Conservation (phyloP, 31 red algal genomes). For the Bonnemaisonia californica region DNA sequence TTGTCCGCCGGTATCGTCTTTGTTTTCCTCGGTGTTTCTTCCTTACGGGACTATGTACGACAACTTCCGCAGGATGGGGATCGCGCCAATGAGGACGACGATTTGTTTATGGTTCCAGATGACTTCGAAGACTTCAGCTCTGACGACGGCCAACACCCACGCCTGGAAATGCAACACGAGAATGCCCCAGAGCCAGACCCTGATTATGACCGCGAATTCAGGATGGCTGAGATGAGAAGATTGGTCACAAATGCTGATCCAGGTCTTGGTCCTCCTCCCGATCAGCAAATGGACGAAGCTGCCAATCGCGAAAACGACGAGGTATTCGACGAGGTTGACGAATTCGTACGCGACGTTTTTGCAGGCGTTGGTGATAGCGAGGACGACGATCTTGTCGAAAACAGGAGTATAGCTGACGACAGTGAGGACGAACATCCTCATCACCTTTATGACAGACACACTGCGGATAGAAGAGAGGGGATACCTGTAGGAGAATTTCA, state of each 20-base stretch:
- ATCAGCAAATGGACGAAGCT: background rate
- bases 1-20: constrained; percentile 84
- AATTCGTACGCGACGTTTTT: constrained; percentile 52
- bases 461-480: background rate
- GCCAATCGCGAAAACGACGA: constrained; percentile 6
- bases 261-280: constrained; percentile 9
- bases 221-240: no score
- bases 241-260: no score
- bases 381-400: constrained; percentile 25
- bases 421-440: constrained; percentile 6
- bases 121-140: constrained; percentile 35
- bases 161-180: no score
- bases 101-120: constrained; percentile 34
- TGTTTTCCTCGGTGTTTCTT: constrained; percentile 79
- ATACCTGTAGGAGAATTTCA: background rate
- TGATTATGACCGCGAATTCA: no score
- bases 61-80: constrained; percentile 60
- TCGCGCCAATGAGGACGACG: constrained; percentile 48
- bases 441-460: background rate
- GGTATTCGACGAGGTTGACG: constrained; percentile 56
- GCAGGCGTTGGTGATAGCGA: constrained; percentile 54
- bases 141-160: constrained; percentile 26
- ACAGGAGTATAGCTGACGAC: constrained; percentile 25
- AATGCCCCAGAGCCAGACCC: no score
- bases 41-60: constrained; percentile 79